phyloP scores from a whole-genome alignment of 768 basidiomycete species.

The Boletus rufocinnamomeus region DNA sequence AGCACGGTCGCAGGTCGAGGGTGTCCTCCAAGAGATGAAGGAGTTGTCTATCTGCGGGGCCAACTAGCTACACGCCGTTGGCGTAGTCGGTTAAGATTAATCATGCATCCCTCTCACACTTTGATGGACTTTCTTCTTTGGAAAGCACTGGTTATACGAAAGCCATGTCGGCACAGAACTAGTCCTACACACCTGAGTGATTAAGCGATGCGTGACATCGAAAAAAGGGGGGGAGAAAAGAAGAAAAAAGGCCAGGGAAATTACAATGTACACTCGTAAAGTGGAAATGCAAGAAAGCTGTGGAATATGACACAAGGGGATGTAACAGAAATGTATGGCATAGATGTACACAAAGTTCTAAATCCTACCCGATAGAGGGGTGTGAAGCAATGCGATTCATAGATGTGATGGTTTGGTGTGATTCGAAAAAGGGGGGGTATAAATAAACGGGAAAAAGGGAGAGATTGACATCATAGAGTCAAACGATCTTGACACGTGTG shows the following conservation, averaged over 20 bases:
- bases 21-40: constrained; percentile 95
- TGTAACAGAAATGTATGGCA: constrained; percentile 6
- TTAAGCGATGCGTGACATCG: constrained; percentile 12
- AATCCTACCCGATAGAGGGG: constrained; percentile 28
- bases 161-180: constrained; percentile 11
- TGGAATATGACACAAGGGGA: constrained; percentile 18
- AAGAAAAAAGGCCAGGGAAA: not conserved
- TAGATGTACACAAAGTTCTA: constrained; percentile 23
- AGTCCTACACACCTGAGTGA: constrained; percentile 26
- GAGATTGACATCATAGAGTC: not conserved
- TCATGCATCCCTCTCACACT: constrained; percentile 9
- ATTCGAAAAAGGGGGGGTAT: not conserved
- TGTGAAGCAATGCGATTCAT: constrained; percentile 10
- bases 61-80: constrained; percentile 23
- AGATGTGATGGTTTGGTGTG: constrained; percentile 9
- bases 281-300: constrained; percentile 10
- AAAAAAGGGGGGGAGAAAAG: too few relatives aligned
- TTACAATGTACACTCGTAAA: constrained; percentile 25
- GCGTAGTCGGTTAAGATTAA: not conserved
- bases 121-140: not conserved
- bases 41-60: constrained; percentile 92
- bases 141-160: constrained; percentile 16
- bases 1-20: constrained; percentile 71
- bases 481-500: not conserved
- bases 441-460: constrained; percentile 1